Conservation (phyloP, 306 rosid species). For the Rubus parviflorus region DNA sequence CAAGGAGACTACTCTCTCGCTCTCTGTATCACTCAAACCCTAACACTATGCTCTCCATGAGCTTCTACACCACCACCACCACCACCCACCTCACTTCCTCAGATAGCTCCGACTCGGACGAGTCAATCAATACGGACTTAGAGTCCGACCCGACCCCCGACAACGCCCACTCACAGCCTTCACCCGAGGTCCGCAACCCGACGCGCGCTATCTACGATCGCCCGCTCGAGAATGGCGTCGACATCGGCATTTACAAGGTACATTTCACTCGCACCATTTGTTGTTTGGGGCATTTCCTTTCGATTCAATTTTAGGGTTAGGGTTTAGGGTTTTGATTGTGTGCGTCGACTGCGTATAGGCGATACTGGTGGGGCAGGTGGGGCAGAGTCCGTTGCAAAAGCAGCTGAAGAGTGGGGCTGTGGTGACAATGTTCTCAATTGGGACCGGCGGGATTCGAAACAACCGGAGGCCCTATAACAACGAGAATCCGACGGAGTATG, state of each 20-base stretch:
- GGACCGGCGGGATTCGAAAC: constrained; percentile 90
- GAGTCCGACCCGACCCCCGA: constrained; percentile 18
- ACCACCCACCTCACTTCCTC: constrained; percentile 11
- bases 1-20: constrained; percentile 48
- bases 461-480: constrained; percentile 72
- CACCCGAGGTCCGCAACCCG: constrained; percentile 6
- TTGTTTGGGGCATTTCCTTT: no score
- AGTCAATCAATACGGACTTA: background rate
- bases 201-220: constrained; percentile 23
- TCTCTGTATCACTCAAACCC: constrained; percentile 43
- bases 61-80: constrained; percentile 37
- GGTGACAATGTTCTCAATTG: constrained; percentile 66
- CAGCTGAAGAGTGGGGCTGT: constrained; percentile 54
- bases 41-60: constrained; percentile 10
- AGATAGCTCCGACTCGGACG: constrained; percentile 37
- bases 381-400: constrained; percentile 88
- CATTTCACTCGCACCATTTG: background rate
- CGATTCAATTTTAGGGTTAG: background rate
- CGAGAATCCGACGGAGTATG: constrained; percentile 76
- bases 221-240: constrained; percentile 76
- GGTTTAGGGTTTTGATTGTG: constrained; percentile 2
- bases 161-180: constrained; percentile 10
- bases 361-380: constrained; percentile 74
- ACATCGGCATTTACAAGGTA: constrained; percentile 74
- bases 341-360: constrained; percentile 49